Conservation (phyloP, 2,329 filamentous ascomycete genomes). For the Fonsecaea multimorphosa region DNA sequence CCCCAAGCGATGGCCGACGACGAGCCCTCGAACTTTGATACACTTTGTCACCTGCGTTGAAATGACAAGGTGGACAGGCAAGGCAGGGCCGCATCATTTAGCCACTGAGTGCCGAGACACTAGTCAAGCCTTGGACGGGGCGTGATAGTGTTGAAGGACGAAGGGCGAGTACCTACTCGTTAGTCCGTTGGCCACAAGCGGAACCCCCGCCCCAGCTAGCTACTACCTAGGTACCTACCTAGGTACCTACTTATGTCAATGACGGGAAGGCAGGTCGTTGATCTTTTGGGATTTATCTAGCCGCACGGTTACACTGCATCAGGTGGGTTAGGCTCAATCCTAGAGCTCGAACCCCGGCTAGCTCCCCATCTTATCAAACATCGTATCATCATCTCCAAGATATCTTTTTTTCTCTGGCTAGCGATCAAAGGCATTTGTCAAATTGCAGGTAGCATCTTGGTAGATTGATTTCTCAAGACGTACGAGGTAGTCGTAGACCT, state of each 20-base stretch:
- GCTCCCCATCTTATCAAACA: background rate
- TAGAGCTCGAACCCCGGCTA: background rate
- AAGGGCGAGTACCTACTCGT: background rate
- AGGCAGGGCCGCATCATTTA: background rate
- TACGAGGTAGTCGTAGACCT: background rate
- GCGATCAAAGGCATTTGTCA: background rate
- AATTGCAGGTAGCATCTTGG: background rate
- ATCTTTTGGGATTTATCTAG: slow-evolving; percentile 1
- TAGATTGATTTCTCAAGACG: background rate
- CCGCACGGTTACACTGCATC: background rate
- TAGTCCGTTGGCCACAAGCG: slow-evolving; percentile 1
- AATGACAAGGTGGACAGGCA: slow-evolving; percentile 7
- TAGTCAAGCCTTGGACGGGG: background rate
- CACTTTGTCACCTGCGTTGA: background rate
- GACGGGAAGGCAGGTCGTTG: background rate
- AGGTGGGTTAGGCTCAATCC: background rate
- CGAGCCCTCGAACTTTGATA: too few relatives aligned
- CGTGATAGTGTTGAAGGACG: background rate
- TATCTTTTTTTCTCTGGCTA: background rate
- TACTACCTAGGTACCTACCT: too few relatives aligned
- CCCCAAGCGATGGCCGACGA: background rate
- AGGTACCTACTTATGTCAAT: background rate
- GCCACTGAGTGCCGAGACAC: background rate
- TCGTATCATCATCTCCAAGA: background rate
- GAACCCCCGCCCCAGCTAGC: background rate